Percentiles rank a stretch among this genome's conserved stretches.
These are phyloP conservation scores for Fusarium pseudocircinatum DNA, from an alignment of 2,329 filamentous ascomycete genomes.

Conservation along the genomic window DNA sequence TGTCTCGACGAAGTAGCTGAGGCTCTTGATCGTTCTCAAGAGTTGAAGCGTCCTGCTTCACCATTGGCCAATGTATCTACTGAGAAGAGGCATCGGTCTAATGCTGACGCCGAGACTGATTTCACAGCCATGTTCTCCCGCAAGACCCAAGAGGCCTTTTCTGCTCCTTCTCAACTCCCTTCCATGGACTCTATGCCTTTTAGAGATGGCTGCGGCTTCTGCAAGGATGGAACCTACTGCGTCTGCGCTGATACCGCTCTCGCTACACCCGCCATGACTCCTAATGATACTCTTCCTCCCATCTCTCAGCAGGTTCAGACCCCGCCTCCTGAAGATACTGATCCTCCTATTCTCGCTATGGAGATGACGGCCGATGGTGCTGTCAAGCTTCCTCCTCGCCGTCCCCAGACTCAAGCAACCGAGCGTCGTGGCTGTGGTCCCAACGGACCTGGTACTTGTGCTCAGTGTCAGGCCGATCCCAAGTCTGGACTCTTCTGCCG, in stretches of 20 bases:
- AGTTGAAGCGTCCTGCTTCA: conserved; percentile 62
- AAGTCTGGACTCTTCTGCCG: conserved; percentile 86
- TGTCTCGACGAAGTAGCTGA: conserved; percentile 71
- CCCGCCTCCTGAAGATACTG: conserved; percentile 69
- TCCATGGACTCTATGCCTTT: conserved; percentile 54
- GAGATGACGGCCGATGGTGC: conserved; percentile 69
- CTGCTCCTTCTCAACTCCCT: conserved; percentile 49
- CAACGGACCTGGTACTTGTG: conserved; percentile 80
- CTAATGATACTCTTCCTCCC: conserved; percentile 53
- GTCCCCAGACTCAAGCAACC: conserved; percentile 45
- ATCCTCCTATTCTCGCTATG: conserved; percentile 62
- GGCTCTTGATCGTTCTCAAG: conserved; percentile 48
- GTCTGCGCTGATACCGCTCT: conserved; percentile 75
- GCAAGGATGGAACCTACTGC: conserved; percentile 82
- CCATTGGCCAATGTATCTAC: conserved; percentile 53
- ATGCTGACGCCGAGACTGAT: conserved; percentile 73
- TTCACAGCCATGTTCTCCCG: conserved; percentile 74
- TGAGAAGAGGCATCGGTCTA: conserved; percentile 66
- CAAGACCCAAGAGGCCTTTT: conserved; percentile 48
- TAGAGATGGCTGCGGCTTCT: conserved; percentile 82
- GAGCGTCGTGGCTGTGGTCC: conserved; percentile 62
- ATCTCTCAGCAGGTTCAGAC: conserved; percentile 62
- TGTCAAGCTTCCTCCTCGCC: conserved; percentile 66
- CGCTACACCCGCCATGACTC: conserved; percentile 52
- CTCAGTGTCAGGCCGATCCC: conserved; percentile 80